Percentiles rank a stretch among this genome's conserved stretches.
Conservation (phyloP, 805 yeast genomes). For the Teunomyces stri region DNA sequence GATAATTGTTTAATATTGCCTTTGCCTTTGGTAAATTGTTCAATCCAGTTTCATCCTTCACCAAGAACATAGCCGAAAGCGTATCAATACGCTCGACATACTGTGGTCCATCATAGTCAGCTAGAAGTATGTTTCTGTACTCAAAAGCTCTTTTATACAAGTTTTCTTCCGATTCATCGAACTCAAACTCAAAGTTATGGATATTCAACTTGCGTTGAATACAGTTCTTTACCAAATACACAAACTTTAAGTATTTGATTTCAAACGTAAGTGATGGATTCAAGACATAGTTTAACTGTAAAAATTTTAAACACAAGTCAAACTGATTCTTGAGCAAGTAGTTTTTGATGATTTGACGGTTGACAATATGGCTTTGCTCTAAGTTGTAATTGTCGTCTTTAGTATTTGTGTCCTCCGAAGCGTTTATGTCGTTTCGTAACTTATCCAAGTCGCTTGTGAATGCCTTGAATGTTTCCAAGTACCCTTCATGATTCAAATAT, state of each 20-base stretch:
- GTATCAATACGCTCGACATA: conserved; percentile 14
- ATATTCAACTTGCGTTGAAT: conserved; percentile 16
- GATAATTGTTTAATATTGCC: conserved; percentile 19
- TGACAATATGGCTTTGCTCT: conserved; percentile 24
- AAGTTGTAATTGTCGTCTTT: conserved; percentile 4
- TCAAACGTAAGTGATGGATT: conserved; percentile 18
- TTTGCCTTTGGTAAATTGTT: conserved; percentile 21
- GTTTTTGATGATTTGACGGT: conserved; percentile 40
- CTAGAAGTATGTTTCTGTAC: conserved; percentile 17
- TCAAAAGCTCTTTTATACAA: conserved; percentile 18
- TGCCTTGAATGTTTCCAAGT: conserved; percentile 32
- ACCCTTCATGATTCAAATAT: conserved; percentile 40
- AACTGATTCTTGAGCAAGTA: conserved; percentile 44
- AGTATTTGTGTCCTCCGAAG: not conserved
- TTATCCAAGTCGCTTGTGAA: conserved; percentile 30
- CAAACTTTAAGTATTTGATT: conserved; percentile 23
- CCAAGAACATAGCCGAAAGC: conserved; percentile 22
- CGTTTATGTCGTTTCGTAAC: conserved; percentile 10
- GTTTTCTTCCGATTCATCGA: conserved; percentile 12
- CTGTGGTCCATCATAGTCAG: conserved; percentile 10
- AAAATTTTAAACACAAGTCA: conserved; percentile 38
- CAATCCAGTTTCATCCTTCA: conserved; percentile 16
- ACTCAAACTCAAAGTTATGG: conserved; percentile 15
- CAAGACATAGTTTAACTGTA: conserved; percentile 29
- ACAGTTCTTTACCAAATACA: conserved; percentile 20